These are phyloP conservation scores for Polychytrium aggregatum DNA, from an alignment of 192 early-diverging fungal species.

Conservation along the genomic window DNA sequence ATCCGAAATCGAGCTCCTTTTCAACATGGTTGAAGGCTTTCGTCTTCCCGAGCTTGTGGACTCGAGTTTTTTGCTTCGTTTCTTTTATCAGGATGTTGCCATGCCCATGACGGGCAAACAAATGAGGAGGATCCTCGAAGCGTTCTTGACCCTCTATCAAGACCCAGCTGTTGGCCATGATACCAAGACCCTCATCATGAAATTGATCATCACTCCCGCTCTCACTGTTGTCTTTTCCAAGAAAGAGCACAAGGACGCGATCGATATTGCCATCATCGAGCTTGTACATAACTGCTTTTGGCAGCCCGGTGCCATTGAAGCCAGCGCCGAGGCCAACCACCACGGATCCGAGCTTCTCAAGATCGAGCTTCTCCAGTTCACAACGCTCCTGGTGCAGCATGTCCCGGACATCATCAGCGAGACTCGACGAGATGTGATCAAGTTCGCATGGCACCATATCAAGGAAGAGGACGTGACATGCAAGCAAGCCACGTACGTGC, in stretches of 20 bases:
- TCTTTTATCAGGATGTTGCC: conserved; percentile 58
- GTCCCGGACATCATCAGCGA: conserved; percentile 67
- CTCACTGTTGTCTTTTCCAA: conserved; percentile 62
- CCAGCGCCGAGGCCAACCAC: conserved; percentile 18
- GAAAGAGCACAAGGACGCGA: conserved; percentile 36
- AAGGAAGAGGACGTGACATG: conserved; percentile 82
- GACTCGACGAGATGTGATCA: conserved; percentile 78
- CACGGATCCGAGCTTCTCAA: conserved; percentile 23
- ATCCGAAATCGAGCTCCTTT: conserved; percentile 57
- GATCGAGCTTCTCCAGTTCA: conserved; percentile 86
- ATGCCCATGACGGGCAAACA: conserved; percentile 36
- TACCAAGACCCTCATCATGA: conserved; percentile 61
- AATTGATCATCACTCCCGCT: conserved; percentile 79
- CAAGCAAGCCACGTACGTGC: conserved; percentile 92
- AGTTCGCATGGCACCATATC: conserved; percentile 81
- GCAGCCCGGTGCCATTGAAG: conserved; percentile 36
- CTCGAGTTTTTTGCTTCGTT: conserved; percentile 44
- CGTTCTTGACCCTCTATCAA: conserved; percentile 64
- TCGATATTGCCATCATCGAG: conserved; percentile 48
- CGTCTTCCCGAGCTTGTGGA: conserved; percentile 57
- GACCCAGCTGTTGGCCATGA: conserved; percentile 45
- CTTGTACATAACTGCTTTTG: conserved; percentile 51
- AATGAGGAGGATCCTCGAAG: conserved; percentile 60
- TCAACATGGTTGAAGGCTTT: conserved; percentile 64
- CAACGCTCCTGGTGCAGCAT: conserved; percentile 74